Evolutionary conservation across 352 stramenopile species (phyloP).

Genomic region (Pythium dissimile): DNA sequence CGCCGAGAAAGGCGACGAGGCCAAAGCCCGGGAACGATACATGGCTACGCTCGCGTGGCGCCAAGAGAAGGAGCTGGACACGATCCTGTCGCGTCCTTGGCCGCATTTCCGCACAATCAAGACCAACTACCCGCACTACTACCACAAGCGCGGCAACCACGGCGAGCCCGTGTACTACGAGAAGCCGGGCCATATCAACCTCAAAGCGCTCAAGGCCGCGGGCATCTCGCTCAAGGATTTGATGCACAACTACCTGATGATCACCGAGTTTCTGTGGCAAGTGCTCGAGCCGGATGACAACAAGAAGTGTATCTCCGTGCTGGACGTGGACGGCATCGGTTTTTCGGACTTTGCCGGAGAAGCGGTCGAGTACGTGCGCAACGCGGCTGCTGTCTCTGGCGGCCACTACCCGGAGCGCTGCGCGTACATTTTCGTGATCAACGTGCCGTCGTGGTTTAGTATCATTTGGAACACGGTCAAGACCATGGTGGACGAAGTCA

Average conservation of each 20-base stretch:
- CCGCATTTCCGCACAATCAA: slow-evolving; percentile 87
- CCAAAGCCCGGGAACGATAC: slow-evolving; percentile 61
- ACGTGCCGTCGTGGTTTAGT: slow-evolving; percentile 93
- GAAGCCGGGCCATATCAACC: slow-evolving; percentile 82
- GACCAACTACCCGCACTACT: slow-evolving; percentile 90
- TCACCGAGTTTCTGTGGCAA: slow-evolving; percentile 85
- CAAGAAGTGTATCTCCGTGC: slow-evolving; percentile 79
- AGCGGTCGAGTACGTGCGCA: slow-evolving; percentile 82
- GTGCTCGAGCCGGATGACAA: slow-evolving; percentile 83
- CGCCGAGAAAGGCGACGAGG: slow-evolving; percentile 74
- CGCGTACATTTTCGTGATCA: slow-evolving; percentile 93
- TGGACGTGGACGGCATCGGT: slow-evolving; percentile 83
- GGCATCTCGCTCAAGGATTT: slow-evolving; percentile 75
- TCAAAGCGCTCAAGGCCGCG: slow-evolving; percentile 79
- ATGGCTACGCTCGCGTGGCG: slow-evolving; percentile 77
- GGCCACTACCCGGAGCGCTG: slow-evolving; percentile 92
- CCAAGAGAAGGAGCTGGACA: slow-evolving; percentile 73
- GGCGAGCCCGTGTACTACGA: slow-evolving; percentile 86
- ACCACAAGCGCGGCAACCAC: slow-evolving; percentile 82
- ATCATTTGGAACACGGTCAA: slow-evolving; percentile 92
- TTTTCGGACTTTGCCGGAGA: slow-evolving; percentile 85
- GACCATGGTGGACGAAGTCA: slow-evolving; percentile 91
- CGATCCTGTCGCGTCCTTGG: slow-evolving; percentile 60
- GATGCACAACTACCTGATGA: slow-evolving; percentile 85
- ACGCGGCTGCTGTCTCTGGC: slow-evolving; percentile 73